A percentile compares a stretch with the other conserved stretches of the same genome.
phyloP scores from a whole-genome alignment of 2,329 filamentous ascomycete genomes.

The Trichoderma sp. region DNA sequence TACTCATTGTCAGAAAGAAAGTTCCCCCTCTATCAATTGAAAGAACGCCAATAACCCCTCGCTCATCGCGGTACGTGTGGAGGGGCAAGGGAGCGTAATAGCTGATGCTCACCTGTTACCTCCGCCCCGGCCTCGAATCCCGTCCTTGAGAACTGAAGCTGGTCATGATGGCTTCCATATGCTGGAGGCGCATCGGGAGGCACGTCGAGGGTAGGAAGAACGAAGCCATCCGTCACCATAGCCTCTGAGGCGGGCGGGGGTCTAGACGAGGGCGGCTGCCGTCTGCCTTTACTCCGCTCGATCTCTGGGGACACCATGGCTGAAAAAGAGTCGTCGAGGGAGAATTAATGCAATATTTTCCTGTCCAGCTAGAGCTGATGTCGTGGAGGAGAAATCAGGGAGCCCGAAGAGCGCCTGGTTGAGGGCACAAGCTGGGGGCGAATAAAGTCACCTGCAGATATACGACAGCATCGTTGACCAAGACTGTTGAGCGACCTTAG shows the following conservation, averaged over 20 bases:
- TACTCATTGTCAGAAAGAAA: background rate
- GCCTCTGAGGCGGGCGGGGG: conserved; percentile 28
- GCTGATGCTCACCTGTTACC: conserved; percentile 50
- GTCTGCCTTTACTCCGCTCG: conserved; percentile 28
- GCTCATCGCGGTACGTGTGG: background rate
- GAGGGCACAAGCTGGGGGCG: background rate
- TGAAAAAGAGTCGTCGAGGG: background rate
- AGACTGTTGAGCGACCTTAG: background rate
- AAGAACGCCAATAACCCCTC: background rate
- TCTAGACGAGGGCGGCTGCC: background rate
- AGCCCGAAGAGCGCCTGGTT: background rate
- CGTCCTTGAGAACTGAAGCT: conserved; percentile 61
- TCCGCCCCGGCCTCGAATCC: conserved; percentile 64
- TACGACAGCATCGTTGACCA: background rate
- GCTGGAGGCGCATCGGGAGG: conserved; percentile 52
- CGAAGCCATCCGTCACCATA: conserved; percentile 42
- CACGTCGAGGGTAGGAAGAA: conserved; percentile 44
- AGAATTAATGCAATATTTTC: background rate
- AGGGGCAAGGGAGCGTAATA: background rate
- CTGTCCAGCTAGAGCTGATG: background rate
- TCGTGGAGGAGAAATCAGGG: background rate
- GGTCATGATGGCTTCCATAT: conserved; percentile 59
- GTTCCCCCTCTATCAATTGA: background rate
- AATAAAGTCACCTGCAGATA: conserved; percentile 10
- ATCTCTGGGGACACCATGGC: conserved; percentile 33